phyloP scores from a whole-genome alignment of 768 basidiomycete species.

The Boletus tylopilopsis region DNA sequence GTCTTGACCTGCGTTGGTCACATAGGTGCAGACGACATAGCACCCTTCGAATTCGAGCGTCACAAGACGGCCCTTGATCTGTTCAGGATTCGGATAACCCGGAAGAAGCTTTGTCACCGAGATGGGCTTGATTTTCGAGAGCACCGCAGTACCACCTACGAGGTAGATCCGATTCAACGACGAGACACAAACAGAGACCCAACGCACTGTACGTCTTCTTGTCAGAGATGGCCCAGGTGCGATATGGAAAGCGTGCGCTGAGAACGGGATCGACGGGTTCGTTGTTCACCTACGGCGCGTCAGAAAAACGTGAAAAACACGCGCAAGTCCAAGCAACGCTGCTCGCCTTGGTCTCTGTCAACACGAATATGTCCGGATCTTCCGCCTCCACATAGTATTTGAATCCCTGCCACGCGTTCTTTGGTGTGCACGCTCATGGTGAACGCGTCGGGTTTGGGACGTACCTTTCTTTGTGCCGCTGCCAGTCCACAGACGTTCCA shows the following conservation, averaged over 20 bases:
- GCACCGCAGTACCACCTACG: constrained; percentile 77
- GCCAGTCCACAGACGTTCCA: constrained; percentile 84
- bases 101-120: constrained; percentile 66
- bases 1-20: constrained; percentile 74
- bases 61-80: constrained; percentile 72
- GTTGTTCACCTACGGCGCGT: constrained; percentile 58
- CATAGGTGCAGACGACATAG: constrained; percentile 78
- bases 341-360: constrained; percentile 81
- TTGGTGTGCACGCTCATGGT: too few relatives aligned
- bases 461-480: constrained; percentile 74
- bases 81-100: constrained; percentile 60
- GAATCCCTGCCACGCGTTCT: constrained; percentile 56
- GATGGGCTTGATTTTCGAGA: constrained; percentile 74
- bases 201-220: constrained; percentile 76
- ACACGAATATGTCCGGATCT: constrained; percentile 76
- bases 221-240: constrained; percentile 70
- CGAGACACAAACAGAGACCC: not conserved
- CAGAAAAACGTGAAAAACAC: constrained; percentile 3
- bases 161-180: constrained; percentile 2
- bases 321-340: not conserved
- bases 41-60: constrained; percentile 74
- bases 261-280: constrained; percentile 58
- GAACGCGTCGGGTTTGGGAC: not conserved
- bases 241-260: constrained; percentile 58
- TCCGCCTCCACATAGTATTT: constrained; percentile 80